These are phyloP conservation scores for Acanthamoeba triangularis DNA, from an alignment of 208 protist species.

Conservation along the genomic window DNA sequence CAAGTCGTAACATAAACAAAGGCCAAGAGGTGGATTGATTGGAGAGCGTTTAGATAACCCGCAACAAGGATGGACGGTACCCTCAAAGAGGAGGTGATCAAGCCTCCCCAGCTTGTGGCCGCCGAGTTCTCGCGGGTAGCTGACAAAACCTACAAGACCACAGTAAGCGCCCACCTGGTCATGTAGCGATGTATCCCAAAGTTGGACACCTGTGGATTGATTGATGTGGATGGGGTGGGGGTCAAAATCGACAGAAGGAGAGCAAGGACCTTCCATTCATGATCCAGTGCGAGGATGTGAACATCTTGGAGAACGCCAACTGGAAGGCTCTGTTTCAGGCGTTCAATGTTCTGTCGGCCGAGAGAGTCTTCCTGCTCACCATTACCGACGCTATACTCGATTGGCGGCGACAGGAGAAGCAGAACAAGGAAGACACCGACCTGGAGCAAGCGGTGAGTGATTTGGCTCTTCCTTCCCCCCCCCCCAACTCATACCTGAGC, in stretches of 20 bases:
- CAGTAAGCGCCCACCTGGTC: background rate
- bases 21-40: too few relatives aligned
- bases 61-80: background rate
- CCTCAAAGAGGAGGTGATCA: slow-evolving; percentile 1
- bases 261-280: background rate
- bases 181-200: too few relatives aligned
- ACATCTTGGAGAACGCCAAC: background rate
- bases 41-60: too few relatives aligned
- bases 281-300: background rate
- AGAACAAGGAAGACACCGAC: background rate
- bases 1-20: too few relatives aligned
- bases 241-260: background rate
- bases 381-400: slow-evolving; percentile 28
- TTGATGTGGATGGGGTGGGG: background rate
- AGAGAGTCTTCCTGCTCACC: background rate
- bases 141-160: background rate
- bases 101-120: background rate
- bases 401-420: slow-evolving; percentile 45
- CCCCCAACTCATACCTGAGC: too few relatives aligned
- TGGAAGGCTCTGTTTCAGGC: slow-evolving; percentile 1
- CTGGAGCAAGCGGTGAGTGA: background rate
- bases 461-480: background rate
- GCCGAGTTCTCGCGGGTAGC: background rate
- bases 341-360: background rate
- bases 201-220: background rate